These are phyloP conservation scores for Fusarium sp. DNA, from an alignment of 2,329 filamentous ascomycete species.

Conservation along the genomic window DNA sequence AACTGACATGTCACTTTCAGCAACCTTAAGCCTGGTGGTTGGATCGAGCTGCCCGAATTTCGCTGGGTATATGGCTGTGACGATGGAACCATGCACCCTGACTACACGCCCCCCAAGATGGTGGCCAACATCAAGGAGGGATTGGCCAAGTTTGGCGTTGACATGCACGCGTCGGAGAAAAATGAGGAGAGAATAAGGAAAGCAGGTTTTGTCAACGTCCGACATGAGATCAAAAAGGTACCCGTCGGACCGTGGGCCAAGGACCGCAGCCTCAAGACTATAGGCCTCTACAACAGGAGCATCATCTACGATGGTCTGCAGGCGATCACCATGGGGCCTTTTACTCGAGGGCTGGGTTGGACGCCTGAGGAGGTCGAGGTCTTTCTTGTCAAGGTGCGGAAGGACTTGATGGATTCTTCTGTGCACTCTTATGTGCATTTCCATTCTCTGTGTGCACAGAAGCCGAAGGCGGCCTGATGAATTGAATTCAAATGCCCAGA, in stretches of 20 bases:
- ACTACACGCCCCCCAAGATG: slow-evolving; percentile 45
- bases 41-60: slow-evolving; percentile 57
- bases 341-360: slow-evolving; percentile 51
- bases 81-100: slow-evolving; percentile 42
- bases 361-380: slow-evolving; percentile 48
- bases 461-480: background rate
- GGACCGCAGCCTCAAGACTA: slow-evolving; percentile 58
- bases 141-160: slow-evolving; percentile 46
- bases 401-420: slow-evolving; percentile 46
- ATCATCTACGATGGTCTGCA: slow-evolving; percentile 48
- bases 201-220: slow-evolving; percentile 57
- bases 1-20: slow-evolving; percentile 11
- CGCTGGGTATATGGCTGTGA: slow-evolving; percentile 45
- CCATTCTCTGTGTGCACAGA: slow-evolving; percentile 30
- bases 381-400: slow-evolving; percentile 49
- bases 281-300: slow-evolving; percentile 52
- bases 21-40: slow-evolving; percentile 57
- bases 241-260: slow-evolving; percentile 62
- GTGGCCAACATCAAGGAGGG: slow-evolving; percentile 45
- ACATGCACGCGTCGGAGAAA: slow-evolving; percentile 47
- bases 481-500: background rate
- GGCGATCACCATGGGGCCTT: slow-evolving; percentile 49
- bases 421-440: slow-evolving; percentile 35
- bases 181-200: slow-evolving; percentile 43
- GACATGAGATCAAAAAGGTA: slow-evolving; percentile 55